Conservation (phyloP, 192 early-diverging fungal genomes). For the Coemansia sp. region DNA sequence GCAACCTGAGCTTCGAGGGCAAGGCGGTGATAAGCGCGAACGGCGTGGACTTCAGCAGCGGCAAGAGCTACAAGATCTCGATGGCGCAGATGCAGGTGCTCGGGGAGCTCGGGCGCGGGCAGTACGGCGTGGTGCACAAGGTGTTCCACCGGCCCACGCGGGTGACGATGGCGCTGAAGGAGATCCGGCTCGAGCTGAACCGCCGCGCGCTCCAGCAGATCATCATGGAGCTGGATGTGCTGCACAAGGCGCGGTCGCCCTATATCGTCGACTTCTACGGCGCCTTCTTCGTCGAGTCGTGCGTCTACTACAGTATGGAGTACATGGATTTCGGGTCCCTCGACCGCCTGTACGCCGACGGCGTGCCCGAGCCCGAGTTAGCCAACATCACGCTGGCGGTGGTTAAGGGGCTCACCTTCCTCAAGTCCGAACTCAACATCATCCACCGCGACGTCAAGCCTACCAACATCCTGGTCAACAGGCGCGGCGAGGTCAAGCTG, state of each 20-base stretch:
- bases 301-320: conserved; percentile 98
- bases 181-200: conserved; percentile 91
- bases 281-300: conserved; percentile 93
- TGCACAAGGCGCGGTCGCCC: conserved; percentile 82
- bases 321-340: conserved; percentile 97
- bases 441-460: conserved; percentile 98
- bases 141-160: conserved; percentile 85
- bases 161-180: conserved; percentile 89
- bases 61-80: conserved; percentile 83
- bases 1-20: conserved; percentile 87
- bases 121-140: conserved; percentile 91
- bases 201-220: conserved; percentile 88
- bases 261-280: conserved; percentile 99
- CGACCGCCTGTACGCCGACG: conserved; percentile 77
- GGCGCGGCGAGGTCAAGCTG: conserved; percentile 85
- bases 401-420: conserved; percentile 77
- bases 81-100: conserved; percentile 78
- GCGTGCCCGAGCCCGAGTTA: conserved; percentile 80
- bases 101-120: conserved; percentile 85
- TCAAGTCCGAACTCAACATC: conserved; percentile 84
- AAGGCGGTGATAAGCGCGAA: conserved; percentile 89
- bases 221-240: conserved; percentile 92
- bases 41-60: conserved; percentile 90
- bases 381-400: conserved; percentile 74
- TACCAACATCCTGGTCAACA: conserved; percentile 89